Evolutionary conservation across 805 yeast genomes (phyloP), one percentile per base, ranked within the genome.

Genomic region (Ogataea trehalophila): DNA sequence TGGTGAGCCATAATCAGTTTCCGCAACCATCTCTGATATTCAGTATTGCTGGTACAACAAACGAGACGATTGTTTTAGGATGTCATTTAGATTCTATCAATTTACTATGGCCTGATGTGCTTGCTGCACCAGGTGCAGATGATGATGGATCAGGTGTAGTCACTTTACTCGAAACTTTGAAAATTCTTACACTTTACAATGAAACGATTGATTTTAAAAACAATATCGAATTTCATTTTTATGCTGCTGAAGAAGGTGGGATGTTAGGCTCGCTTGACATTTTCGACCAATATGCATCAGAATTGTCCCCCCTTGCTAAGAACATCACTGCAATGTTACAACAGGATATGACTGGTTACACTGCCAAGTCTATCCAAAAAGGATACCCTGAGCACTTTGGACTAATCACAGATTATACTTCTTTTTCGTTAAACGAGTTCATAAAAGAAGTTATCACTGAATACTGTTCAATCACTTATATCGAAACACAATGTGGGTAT

Each of bases 221-320:
- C 67, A 81, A 95, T 1, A 69, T 90, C 26, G 95, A 90, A 64
- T 90, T 90, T 71, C 97, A 90, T 66, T 90, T 88, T 73, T 91
- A 88, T 69, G 80, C 95, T 33, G 97, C 96, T 1, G 97, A 90
- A 68, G 97, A 90, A 72, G 95, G 91, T 49, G 97, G 97, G 0
- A 70, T 89, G 55, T 71, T 88, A 44, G 97, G 97, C 1, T 87
- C 96, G 2, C 74, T 81, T 54, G 96, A 87, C 53, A 80, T 91
- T 11, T 88, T 85, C 67, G 67, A 76, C 13, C 65, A 68, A 37
- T 85, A 85, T 60, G 47, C 46, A 11, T 36, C 39, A 11, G 61
- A 68, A 11, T 56, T 62, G 16, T 58, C 70, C n/a, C 69, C 71
- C 31, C 6, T 7, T 14, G 14, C 23, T 15, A 69, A 68, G 41